Percentiles rank a stretch among this genome's conserved stretches.
These are phyloP conservation scores for Paramecium primaurelia DNA, from an alignment of 73 alveolate genomes.

Conservation along the genomic window DNA sequence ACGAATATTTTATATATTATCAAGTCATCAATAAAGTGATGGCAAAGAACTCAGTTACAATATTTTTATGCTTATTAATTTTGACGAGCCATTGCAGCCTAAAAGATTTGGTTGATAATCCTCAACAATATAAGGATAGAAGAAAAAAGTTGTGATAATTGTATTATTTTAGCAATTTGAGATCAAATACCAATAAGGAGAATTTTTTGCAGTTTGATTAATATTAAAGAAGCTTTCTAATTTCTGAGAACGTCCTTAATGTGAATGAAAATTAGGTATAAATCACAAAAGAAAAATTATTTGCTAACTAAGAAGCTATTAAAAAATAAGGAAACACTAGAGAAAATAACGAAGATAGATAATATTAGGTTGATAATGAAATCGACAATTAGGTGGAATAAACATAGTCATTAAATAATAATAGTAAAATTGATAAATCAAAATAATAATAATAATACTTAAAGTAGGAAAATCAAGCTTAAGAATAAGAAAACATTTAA, in stretches of 20 bases:
- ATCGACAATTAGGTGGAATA: background rate
- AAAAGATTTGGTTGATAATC: background rate
- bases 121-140: background rate
- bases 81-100: background rate
- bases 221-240: background rate
- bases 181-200: background rate
- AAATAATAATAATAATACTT: background rate
- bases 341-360: background rate
- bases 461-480: background rate
- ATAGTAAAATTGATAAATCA: background rate
- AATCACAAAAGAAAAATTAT: background rate
- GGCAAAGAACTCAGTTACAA: background rate
- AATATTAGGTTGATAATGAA: background rate
- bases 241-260: background rate
- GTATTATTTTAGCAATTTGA: background rate
- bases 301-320: background rate
- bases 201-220: background rate
- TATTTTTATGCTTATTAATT: background rate
- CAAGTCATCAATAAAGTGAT: background rate
- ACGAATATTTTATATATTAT: slow-evolving; percentile 14
- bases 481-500: background rate
- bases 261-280: background rate
- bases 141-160: background rate
- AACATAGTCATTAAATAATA: background rate
- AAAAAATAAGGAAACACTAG: background rate